Base-by-base conservation (phyloP, 176 grass and related monocot species). In the Carex littledalei region DNA sequence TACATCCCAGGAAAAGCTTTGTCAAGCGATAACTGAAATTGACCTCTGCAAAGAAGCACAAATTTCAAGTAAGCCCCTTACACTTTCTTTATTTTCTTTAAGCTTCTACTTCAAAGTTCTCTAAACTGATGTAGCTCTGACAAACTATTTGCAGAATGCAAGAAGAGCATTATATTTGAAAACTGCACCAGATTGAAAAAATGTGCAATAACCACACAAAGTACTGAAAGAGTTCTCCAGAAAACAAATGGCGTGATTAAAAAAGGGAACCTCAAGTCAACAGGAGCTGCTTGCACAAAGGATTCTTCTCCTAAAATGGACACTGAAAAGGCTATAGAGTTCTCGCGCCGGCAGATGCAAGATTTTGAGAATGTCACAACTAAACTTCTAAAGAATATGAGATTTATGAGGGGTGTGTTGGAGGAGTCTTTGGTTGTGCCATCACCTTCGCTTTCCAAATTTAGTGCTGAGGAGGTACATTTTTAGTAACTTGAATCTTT, bases 311-410 rank as follows among this genome's bases (percentile, higher is more conserved):
- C 80, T 86, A 65, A 89, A 39, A 81, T 92, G 53, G 85, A 98
- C 80, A 90, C 86, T 11, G 86, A 89, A 86, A 95, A 98, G 70
- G 89, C 88, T 77, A 88, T 95, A 53, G 89, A 95, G 57, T 98
- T 98, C 85, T 90, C 93, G 74, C 91, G 90, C 66, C 86, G 89
- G 56, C 95, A 98, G 85, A 95, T 98, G 93, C 95, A 92, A 37
- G 95, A 93, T 76, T 88, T 95, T 80, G 95, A 95, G 84, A 95
- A 84, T 80, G 86, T 98, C 87, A 81, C 93, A 70, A 85, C 68
- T 84, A 93, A 89, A 80, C 92, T 98, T 92, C 86, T 98, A n/a
- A 90, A 85, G 79, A 91, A 85, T 52, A 91, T 98, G 89, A 93
- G 86, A 80, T 86, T 88, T 43, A 92, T 93, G 93, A 98, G 60